Evolutionary conservation across 176 grass and related monocot genomes (phyloP).

Genomic region (Rhipidocladum racemiflorum): DNA sequence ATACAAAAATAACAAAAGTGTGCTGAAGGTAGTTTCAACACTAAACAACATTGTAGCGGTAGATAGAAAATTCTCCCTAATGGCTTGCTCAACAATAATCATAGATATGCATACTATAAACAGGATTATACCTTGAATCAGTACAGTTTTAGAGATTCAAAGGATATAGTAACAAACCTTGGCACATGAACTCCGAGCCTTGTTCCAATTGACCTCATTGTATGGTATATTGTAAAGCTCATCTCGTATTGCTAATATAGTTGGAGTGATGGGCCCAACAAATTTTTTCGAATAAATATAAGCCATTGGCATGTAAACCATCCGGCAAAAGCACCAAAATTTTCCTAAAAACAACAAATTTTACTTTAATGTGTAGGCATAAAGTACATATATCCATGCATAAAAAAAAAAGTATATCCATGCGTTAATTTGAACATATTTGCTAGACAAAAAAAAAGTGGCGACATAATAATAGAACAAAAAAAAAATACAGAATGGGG

Average conservation of each 20-base stretch:
- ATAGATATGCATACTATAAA: no score
- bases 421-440: neutral
- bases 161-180: slow-evolving; percentile 40
- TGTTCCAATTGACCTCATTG: slow-evolving; percentile 48
- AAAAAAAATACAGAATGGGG: neutral
- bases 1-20: no score
- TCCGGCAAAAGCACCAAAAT: slow-evolving; percentile 54
- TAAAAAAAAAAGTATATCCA: no score
- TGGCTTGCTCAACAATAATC: no score
- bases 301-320: slow-evolving; percentile 77
- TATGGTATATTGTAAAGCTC: slow-evolving; percentile 57
- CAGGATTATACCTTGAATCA: no score
- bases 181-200: slow-evolving; percentile 61
- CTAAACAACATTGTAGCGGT: no score
- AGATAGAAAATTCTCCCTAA: no score
- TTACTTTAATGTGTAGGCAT: neutral
- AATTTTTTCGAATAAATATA: slow-evolving; percentile 72
- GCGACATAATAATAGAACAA: no score
- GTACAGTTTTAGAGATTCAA: neutral
- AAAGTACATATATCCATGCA: neutral
- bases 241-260: slow-evolving; percentile 49
- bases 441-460: no score
- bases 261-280: slow-evolving; percentile 55
- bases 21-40: no score
- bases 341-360: slow-evolving; percentile 17